Base-by-base conservation (phyloP, 441 rosid genomes). In the Euphorbia celastroides region DNA sequence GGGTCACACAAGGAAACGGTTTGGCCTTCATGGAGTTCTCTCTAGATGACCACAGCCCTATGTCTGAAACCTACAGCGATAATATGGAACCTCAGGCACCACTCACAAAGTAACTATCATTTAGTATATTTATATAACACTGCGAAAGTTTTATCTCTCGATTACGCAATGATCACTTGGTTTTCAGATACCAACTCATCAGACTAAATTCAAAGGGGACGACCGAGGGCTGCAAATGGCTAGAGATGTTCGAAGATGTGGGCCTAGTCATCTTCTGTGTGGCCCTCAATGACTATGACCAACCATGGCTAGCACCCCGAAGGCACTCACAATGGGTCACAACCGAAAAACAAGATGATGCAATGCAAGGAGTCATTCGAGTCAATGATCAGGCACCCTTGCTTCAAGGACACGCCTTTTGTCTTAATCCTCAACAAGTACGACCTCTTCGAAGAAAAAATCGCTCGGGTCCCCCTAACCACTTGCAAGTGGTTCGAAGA, bases 141-240 rank as follows among this genome's bases (percentile, higher is more conserved):
- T n/a, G n/a, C n/a, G n/a, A n/a, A n/a, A n/a, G n/a, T n/a, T n/a
- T n/a, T n/a, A n/a, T n/a, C n/a, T n/a, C n/a, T n/a, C n/a, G 2
- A 30, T 64, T 57, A 44, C 62, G 60, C 27, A 8, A 23, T 11
- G 59, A 61, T 42, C 28, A 28, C 22, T 46, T 16, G 59, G 23
- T 27, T 71, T 64, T 25, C 84, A 93, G 98, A 77, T 95, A 92
- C 71, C 96, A 95, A 73, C 89, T 95, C 19, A 90, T 95, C 52
- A 78, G 98, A 20, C 88, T 95, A 48, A 92, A 90, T 50, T 97
- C 97, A 0, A 92, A 86, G 71, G 96, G 97, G 63, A 88, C 90
- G 97, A 92, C 81, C 28, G 97, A 92, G 69, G 97, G 98, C 25
- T 95, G 98, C 85, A 95, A 95, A 77, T 95, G 99, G 99, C 92